phyloP scores from a whole-genome alignment of 352 stramenopile genomes.

The Pythium sukuiense region DNA sequence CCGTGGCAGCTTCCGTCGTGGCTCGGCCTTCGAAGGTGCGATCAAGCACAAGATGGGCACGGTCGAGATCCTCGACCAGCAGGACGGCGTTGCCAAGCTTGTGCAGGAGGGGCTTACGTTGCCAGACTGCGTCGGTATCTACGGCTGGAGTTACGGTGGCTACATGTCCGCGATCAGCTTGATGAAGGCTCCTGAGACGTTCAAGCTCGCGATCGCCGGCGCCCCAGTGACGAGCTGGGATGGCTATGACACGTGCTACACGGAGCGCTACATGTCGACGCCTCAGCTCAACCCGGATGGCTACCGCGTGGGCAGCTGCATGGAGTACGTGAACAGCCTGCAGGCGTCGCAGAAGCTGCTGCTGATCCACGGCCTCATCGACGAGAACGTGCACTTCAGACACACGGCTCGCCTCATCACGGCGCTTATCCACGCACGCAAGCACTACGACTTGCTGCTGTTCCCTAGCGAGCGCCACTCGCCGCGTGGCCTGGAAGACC shows the following conservation, averaged over 20 bases:
- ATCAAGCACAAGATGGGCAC: conserved; percentile 94
- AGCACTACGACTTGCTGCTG: conserved; percentile 96
- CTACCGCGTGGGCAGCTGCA: conserved; percentile 90
- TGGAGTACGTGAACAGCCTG: conserved; percentile 93
- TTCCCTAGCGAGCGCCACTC: conserved; percentile 97
- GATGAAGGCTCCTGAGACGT: conserved; percentile 94
- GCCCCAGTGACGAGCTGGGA: conserved; percentile 97
- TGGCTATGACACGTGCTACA: conserved; percentile 99
- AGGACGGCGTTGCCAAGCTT: conserved; percentile 80
- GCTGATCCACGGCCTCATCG: conserved; percentile 96
- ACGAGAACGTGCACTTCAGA: conserved; percentile 99
- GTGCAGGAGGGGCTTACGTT: conserved; percentile 88
- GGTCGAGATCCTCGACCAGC: conserved; percentile 87
- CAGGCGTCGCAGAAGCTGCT: conserved; percentile 88
- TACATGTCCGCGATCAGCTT: conserved; percentile 97
- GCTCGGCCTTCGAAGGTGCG: conserved; percentile 91
- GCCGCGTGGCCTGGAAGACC: conserved; percentile 89
- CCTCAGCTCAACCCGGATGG: conserved; percentile 91
- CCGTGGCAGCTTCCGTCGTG: conserved; percentile 91
- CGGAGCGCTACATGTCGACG: conserved; percentile 97
- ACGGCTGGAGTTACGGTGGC: conserved; percentile 98
- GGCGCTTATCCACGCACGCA: conserved; percentile 91
- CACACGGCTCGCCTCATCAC: conserved; percentile 97
- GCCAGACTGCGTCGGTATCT: conserved; percentile 90
- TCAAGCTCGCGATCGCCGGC: conserved; percentile 94